Conservation (phyloP, 352 stramenopile species). For the Phytophthora meadii region DNA sequence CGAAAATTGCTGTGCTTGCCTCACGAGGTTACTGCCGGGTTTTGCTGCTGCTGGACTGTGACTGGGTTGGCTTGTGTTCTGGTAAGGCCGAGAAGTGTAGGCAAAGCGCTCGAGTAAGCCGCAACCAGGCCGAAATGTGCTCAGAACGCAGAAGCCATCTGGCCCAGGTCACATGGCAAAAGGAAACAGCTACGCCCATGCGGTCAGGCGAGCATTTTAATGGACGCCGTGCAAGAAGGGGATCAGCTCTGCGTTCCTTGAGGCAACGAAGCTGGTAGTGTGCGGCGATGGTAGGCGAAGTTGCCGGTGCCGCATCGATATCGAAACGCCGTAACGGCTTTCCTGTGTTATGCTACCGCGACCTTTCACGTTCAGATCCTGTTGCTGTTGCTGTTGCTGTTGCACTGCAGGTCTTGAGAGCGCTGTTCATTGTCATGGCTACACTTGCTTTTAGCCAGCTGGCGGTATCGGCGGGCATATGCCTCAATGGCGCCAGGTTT, state of each 20-base stretch:
- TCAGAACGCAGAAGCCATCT: slow-evolving; percentile 18
- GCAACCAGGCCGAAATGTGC: slow-evolving; percentile 11
- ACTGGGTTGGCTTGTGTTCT: slow-evolving; percentile 1
- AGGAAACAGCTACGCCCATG: neutral
- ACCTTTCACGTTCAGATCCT: slow-evolving; percentile 2
- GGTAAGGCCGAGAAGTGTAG: neutral
- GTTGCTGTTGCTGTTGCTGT: neutral
- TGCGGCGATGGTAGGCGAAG: neutral
- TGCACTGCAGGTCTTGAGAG: too few relatives aligned
- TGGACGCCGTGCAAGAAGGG: slow-evolving; percentile 2
- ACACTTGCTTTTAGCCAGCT: slow-evolving; percentile 16
- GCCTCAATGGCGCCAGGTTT: slow-evolving; percentile 3
- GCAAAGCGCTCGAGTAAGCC: neutral
- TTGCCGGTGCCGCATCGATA: neutral
- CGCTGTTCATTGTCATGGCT: slow-evolving; percentile 5
- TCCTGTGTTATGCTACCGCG: neutral
- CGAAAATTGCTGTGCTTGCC: slow-evolving; percentile 1
- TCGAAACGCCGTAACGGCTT: neutral
- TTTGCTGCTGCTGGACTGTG: neutral
- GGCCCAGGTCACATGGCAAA: slow-evolving; percentile 17
- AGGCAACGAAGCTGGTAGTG: neutral
- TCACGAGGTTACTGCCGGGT: neutral
- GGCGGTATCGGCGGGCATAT: slow-evolving; percentile 10
- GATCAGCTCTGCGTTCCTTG: slow-evolving; percentile 2
- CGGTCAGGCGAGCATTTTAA: slow-evolving; percentile 3